Base-by-base conservation (phyloP, 2,329 filamentous ascomycete genomes). In the Colletotrichum gloeosporioides region DNA sequence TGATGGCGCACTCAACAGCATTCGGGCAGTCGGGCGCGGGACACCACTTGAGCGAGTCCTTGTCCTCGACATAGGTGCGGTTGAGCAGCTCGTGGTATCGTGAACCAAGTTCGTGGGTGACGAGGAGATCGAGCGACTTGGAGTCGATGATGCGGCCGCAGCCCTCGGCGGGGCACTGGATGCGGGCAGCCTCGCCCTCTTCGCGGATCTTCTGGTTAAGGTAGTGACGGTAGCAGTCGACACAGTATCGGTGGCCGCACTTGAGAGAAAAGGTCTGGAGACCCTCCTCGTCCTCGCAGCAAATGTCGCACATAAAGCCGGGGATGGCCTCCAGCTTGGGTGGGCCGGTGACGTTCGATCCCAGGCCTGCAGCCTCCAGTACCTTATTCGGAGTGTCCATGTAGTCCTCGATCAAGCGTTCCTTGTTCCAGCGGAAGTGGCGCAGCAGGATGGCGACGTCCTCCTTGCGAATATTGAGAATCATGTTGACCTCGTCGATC, bases 21-120 rank as follows among this genome's bases (percentile, higher is more conserved):
- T 97, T 99, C 80, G 95, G 92, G 85, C 97, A 99, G 84, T 99
- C 96, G n/a, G 97, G 97, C 2, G 96, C 96, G 1, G 97, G 97
- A 84, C 97, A 99, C 97, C 97, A 99, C 84, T 98, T 98, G 76
- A 99, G 91, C 72, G 94, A 94, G 73, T 98, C 96, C 85, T 96
- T 98, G 85, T 99, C 96, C 84, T 99, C 97, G 76, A 99, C 97
- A 82, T 98, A 99, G 8, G 96, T 98, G 80, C 97, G 91, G 82
- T 95, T 98, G 39, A 99, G 92, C 18, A 99, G 90, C 80, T 95
- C 93, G 78, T 95, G 92, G 82, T 99, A 99, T 79, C 96, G 88
- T 66, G 84, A 88, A 31, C 85, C 87, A 31, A 93, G 82, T 8
- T 92, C 90, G 1, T 86, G 77, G 0, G 90, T 88, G 27, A 94